Conservation (phyloP, 371 early-diverging fungal species). For the Dichotomocladium elegans region DNA sequence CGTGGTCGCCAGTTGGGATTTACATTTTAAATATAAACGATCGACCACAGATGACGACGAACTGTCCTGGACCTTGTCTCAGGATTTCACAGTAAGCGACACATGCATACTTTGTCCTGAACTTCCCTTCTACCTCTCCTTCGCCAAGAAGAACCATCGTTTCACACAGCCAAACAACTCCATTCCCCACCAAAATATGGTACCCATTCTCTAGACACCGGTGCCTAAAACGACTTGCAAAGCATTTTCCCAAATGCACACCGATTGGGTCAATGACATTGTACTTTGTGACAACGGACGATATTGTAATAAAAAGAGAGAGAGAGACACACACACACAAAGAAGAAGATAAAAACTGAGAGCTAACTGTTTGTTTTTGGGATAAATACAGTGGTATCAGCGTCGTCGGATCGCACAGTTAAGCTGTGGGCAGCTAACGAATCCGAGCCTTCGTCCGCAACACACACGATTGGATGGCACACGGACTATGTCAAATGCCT, state of each 20-base stretch:
- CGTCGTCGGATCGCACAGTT: slow-evolving; percentile 91
- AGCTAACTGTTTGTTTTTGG: too few relatives aligned
- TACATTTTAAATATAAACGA: slow-evolving; percentile 39
- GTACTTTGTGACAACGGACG: slow-evolving; percentile 54
- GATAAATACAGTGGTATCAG: slow-evolving; percentile 66
- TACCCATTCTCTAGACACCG: not conserved
- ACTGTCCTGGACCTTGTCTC: too few relatives aligned
- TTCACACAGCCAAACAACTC: too few relatives aligned
- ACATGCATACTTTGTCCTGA: too few relatives aligned
- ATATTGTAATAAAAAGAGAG: too few relatives aligned
- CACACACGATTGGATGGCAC: slow-evolving; percentile 78
- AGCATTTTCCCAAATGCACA: slow-evolving; percentile 79
- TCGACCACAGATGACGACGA: too few relatives aligned
- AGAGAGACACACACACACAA: too few relatives aligned
- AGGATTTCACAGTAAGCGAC: slow-evolving; percentile 4
- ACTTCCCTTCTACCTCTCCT: too few relatives aligned
- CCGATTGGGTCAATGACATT: slow-evolving; percentile 96
- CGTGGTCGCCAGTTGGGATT: slow-evolving; percentile 83
- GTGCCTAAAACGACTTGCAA: slow-evolving; percentile 46
- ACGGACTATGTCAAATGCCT: slow-evolving; percentile 82
- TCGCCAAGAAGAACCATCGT: too few relatives aligned
- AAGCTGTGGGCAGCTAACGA: slow-evolving; percentile 71
- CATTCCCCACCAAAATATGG: too few relatives aligned
- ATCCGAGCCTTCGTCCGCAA: slow-evolving; percentile 29
- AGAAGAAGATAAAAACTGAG: not conserved